Conservation (phyloP, 192 early-diverging fungal species). For the Paraglomus brasilianum region DNA sequence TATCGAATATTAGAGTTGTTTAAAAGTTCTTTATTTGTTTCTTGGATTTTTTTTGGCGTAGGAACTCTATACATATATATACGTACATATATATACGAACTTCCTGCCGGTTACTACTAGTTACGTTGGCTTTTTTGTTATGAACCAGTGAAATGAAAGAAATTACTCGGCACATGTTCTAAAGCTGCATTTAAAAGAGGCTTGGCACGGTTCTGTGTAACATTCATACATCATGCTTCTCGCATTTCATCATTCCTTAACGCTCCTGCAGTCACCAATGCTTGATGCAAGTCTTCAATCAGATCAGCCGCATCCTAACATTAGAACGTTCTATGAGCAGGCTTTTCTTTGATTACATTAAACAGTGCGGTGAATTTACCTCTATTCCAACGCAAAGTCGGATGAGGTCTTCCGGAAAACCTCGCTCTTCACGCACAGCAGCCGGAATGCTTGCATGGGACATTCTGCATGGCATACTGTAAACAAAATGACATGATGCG, state of each 20-base stretch:
- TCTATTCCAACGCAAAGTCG: slow-evolving; percentile 96
- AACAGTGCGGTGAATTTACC: slow-evolving; percentile 9
- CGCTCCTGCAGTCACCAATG: slow-evolving; percentile 65
- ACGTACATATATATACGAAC: too few relatives aligned
- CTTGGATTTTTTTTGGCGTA: too few relatives aligned
- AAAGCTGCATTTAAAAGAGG: too few relatives aligned
- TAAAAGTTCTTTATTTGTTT: too few relatives aligned
- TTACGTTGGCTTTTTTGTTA: too few relatives aligned
- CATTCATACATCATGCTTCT: too few relatives aligned
- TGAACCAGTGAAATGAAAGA: too few relatives aligned
- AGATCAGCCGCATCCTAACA: slow-evolving; percentile 78
- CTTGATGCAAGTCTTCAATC: slow-evolving; percentile 78
- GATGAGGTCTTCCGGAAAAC: slow-evolving; percentile 95
- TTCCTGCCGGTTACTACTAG: too few relatives aligned
- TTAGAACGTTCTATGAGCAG: background rate
- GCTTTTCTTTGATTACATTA: background rate
- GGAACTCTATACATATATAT: too few relatives aligned
- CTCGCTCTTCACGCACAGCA: slow-evolving; percentile 80
- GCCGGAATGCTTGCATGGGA: slow-evolving; percentile 96
- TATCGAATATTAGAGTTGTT: too few relatives aligned
- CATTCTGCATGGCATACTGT: slow-evolving; percentile 96
- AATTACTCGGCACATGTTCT: too few relatives aligned
- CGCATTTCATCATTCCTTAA: slow-evolving; percentile 35
- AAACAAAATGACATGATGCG: background rate
- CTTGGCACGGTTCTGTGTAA: too few relatives aligned